Base-by-base conservation (phyloP, 371 early-diverging fungal genomes). In the Haplosporangium sp. region DNA sequence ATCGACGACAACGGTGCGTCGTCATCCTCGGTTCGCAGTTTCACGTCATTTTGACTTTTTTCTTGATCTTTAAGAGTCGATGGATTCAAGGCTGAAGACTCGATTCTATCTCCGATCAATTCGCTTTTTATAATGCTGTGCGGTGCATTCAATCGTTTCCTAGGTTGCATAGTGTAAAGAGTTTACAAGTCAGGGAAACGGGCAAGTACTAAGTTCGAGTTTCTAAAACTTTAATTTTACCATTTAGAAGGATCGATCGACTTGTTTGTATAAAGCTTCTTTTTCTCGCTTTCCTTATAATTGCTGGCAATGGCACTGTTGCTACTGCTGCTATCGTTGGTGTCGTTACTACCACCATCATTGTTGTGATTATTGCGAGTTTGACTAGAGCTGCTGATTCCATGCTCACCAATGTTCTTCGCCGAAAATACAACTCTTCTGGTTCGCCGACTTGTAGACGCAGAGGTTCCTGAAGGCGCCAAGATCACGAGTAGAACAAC, bases 381-480 rank as follows among this genome's bases (percentile, higher is more conserved):
- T 13, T 15, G 13, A 47, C 47, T 9, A 13, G 4, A 38, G 13
- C 40, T 40, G 13, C 40, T 6, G 4, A 38, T 38, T 4, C 37
- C 59, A 15, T 58, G 37, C 4, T 58, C 13, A 17, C 52, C 39
- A 50, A 63, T 39, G 39, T 53, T 34, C 20, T 17, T 42, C n/a
- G 35, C n/a, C 19, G 19, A 4, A 53, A 64, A 64, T n/a, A 53
- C 38, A 34, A 52, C 15, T 34, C 38, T 35, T 17, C 38, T 60
- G 8, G 61, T 60, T 17, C 44, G 61, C 11, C 38, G 61, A 20
- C 44, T 53, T n/a, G 53, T 13, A 1, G 68, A 68, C 7, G 19
- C 7, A 2, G 68, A 61, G 27, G 68, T 44, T 61, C 35, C 50
- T 7, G 68, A 68, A 3, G 68, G 68, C 1, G 67, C 67, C 9